These are phyloP conservation scores for Colletotrichum sp. DNA, from an alignment of 2,329 filamentous ascomycete species.

Conservation along the genomic window DNA sequence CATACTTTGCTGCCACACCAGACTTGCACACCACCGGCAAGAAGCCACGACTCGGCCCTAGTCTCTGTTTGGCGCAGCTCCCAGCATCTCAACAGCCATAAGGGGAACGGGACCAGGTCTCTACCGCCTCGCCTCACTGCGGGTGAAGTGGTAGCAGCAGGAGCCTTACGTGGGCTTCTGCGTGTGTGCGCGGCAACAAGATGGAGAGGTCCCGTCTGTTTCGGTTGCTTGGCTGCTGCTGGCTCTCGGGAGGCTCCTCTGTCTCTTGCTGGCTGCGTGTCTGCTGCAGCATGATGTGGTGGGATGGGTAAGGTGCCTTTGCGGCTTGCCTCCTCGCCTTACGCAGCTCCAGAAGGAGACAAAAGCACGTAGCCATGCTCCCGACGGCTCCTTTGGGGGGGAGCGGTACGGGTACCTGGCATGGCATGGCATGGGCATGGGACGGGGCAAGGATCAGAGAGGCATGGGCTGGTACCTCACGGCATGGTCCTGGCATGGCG, in stretches of 20 bases:
- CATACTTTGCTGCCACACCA: conserved; percentile 1
- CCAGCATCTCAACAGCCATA: neutral
- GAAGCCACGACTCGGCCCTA: conserved; percentile 12
- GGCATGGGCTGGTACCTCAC: conserved; percentile 2
- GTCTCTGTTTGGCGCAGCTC: neutral
- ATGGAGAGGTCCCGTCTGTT: neutral
- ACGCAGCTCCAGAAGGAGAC: neutral
- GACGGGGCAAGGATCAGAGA: conserved; percentile 8
- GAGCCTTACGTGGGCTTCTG: neutral
- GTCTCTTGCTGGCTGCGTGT: neutral
- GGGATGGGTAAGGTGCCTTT: conserved; percentile 1
- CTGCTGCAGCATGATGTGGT: neutral
- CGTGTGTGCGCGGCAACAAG: neutral
- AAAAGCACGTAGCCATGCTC: neutral
- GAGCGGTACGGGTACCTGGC: conserved; percentile 18
- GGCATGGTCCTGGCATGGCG: neutral
- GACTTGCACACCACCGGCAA: neutral
- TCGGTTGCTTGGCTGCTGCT: neutral
- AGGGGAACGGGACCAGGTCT: neutral
- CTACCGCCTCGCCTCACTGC: neutral
- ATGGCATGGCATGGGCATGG: conserved; percentile 14
- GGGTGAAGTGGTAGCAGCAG: neutral
- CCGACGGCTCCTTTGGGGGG: neutral
- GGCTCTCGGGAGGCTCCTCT: neutral
- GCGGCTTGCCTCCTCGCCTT: neutral